phyloP scores from a whole-genome alignment of 108 stramenopile genomes.

The Nitzschia sp. region DNA sequence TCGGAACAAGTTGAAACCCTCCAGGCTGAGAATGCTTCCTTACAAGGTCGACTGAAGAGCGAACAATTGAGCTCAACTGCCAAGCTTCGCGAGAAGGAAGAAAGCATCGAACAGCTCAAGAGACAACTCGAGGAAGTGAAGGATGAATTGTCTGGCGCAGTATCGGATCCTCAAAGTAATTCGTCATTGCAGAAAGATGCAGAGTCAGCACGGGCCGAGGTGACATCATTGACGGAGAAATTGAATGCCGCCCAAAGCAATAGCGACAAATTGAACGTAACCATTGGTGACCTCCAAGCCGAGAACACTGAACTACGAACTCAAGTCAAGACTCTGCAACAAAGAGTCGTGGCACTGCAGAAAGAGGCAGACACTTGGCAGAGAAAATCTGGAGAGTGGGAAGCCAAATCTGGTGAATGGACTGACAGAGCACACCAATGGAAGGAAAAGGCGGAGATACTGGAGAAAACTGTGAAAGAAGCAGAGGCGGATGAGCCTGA shows the following conservation, averaged over 20 bases:
- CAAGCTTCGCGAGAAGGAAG: slow-evolving; percentile 27
- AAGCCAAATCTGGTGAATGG: slow-evolving; percentile 39
- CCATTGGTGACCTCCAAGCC: slow-evolving; percentile 21
- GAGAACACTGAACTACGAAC: slow-evolving; percentile 11
- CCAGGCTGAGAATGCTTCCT: slow-evolving; percentile 23
- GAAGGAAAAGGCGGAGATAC: slow-evolving; percentile 38
- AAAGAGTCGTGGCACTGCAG: slow-evolving; percentile 2
- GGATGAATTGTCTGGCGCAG: slow-evolving; percentile 5
- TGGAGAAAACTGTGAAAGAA: slow-evolving; percentile 32
- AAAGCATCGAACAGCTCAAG: slow-evolving; percentile 20
- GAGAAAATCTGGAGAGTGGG: slow-evolving; percentile 29
- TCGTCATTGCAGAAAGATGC: slow-evolving; percentile 26
- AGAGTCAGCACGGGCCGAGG: slow-evolving; percentile 10
- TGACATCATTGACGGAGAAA: not conserved
- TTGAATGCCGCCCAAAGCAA: slow-evolving; percentile 21
- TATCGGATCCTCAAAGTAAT: slow-evolving; percentile 12
- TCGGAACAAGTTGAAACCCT: slow-evolving; percentile 12
- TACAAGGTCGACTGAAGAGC: slow-evolving; percentile 36
- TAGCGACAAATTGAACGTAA: slow-evolving; percentile 14
- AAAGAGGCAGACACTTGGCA: slow-evolving; percentile 25
- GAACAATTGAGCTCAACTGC: slow-evolving; percentile 30
- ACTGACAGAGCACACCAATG: slow-evolving; percentile 27
- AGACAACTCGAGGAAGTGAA: slow-evolving; percentile 12
- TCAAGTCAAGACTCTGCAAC: slow-evolving; percentile 2
- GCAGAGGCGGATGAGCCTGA: slow-evolving; percentile 3